Evolutionary conservation across 1,284 basidiomycete genomes (phyloP).

Genomic region (Cutaneotrichosporon sp.): DNA sequence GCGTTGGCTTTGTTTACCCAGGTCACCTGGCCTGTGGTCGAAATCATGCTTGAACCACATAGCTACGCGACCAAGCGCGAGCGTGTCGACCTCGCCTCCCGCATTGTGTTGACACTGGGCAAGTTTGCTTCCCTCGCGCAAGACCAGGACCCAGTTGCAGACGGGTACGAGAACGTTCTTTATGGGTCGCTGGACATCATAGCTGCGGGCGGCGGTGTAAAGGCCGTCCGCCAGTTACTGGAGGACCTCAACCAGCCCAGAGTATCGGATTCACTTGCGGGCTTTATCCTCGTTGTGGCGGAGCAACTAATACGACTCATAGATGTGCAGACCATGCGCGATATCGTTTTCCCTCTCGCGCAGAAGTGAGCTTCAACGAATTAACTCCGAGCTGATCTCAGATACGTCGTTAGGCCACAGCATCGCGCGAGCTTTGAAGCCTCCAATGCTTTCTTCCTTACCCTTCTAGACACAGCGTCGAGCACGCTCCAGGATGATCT

Average conservation of each 20-base stretch:
- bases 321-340: slow-evolving; percentile 16
- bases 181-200: slow-evolving; percentile 34
- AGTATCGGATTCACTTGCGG: slow-evolving; percentile 13
- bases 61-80: slow-evolving; percentile 5
- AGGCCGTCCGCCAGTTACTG: slow-evolving; percentile 4
- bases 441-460: slow-evolving; percentile 31
- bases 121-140: slow-evolving; percentile 23
- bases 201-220: slow-evolving; percentile 15
- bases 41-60: slow-evolving; percentile 15
- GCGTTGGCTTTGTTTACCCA: slow-evolving; percentile 24
- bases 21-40: slow-evolving; percentile 21
- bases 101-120: slow-evolving; percentile 22
- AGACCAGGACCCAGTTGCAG: slow-evolving; percentile 13
- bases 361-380: slow-evolving; percentile 19
- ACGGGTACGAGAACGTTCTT: slow-evolving; percentile 27
- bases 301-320: slow-evolving; percentile 32
- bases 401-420: slow-evolving; percentile 23
- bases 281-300: slow-evolving; percentile 23
- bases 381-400: slow-evolving; percentile 10
- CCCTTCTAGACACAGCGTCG: slow-evolving; percentile 22
- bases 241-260: background rate
- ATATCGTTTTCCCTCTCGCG: slow-evolving; percentile 22
- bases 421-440: slow-evolving; percentile 32
- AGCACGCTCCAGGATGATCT: slow-evolving; percentile 3
- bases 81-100: slow-evolving; percentile 9